phyloP scores from a whole-genome alignment of 73 alveolate genomes.

The Durusdinium trenchii region DNA sequence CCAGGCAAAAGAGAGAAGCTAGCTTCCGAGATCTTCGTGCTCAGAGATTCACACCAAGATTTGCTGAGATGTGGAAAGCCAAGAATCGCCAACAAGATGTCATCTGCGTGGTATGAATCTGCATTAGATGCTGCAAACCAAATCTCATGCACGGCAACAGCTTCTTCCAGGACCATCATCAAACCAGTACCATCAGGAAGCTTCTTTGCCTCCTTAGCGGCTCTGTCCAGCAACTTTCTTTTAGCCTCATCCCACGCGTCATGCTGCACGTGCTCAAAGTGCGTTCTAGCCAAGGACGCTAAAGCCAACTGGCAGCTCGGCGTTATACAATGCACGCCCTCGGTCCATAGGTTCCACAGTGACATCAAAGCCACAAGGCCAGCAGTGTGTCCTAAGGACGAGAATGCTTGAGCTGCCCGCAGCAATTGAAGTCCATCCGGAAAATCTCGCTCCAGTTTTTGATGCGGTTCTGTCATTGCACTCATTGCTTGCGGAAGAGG shows the following conservation, averaged over 20 bases:
- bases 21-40: not conserved
- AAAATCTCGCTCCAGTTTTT: not conserved
- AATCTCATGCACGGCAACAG: not conserved
- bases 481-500: not conserved
- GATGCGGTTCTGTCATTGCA: not conserved
- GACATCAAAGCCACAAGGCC: not conserved
- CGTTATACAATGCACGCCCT: not conserved
- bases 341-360: not conserved
- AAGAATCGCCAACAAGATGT: constrained; percentile 37
- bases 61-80: constrained; percentile 13
- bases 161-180: not conserved
- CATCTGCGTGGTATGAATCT: constrained; percentile 8
- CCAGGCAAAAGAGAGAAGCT: constrained; percentile 73
- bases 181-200: not conserved
- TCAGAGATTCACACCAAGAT: not conserved
- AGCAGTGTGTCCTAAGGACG: not conserved
- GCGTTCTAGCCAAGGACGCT: not conserved
- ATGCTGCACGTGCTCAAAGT: not conserved
- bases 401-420: constrained; percentile 58
- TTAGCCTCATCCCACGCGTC: not conserved
- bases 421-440: constrained; percentile 48
- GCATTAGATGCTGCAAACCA: not conserved
- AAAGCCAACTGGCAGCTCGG: constrained; percentile 51
- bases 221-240: not conserved
- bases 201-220: constrained; percentile 32